These are phyloP conservation scores for Quercus agrifolia DNA, from an alignment of 306 rosid genomes.

Conservation along the genomic window DNA sequence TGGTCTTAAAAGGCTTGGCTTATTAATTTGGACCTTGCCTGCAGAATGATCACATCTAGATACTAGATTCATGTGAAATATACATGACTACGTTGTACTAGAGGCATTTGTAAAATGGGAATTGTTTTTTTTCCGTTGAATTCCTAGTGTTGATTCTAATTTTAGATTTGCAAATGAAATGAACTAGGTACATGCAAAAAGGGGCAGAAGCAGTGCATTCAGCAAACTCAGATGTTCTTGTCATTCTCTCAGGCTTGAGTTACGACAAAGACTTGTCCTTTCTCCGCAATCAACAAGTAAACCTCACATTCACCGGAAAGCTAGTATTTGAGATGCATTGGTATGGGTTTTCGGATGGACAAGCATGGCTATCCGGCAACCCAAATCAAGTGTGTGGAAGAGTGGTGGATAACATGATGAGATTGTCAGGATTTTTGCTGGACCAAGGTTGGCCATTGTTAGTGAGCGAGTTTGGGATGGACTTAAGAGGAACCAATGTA, in stretches of 20 bases:
- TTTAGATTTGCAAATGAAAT: neutral
- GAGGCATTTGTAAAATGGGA: neutral
- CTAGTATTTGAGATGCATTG: slow-evolving; percentile 76
- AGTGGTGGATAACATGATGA: slow-evolving; percentile 44
- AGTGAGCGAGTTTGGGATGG: slow-evolving; percentile 78
- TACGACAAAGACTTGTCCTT: slow-evolving; percentile 71
- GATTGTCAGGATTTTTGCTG: slow-evolving; percentile 51
- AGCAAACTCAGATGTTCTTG: slow-evolving; percentile 71
- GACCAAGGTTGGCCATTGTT: slow-evolving; percentile 76
- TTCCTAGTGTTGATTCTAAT: neutral
- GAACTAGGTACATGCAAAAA: slow-evolving; percentile 69
- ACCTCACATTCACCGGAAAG: slow-evolving; percentile 53
- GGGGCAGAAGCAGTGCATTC: slow-evolving; percentile 93
- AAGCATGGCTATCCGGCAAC: slow-evolving; percentile 63
- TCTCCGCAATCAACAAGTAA: slow-evolving; percentile 36
- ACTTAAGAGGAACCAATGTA: slow-evolving; percentile 66
- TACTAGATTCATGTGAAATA: no score
- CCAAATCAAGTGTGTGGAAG: slow-evolving; percentile 84
- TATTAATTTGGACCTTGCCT: neutral
- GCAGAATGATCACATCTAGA: neutral
- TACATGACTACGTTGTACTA: no score
- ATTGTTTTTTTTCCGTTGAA: neutral
- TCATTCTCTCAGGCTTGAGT: slow-evolving; percentile 71
- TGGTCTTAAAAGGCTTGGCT: no score
- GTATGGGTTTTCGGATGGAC: slow-evolving; percentile 71